Base-by-base conservation (phyloP, 768 basidiomycete species). In the Ramaria rubella region DNA sequence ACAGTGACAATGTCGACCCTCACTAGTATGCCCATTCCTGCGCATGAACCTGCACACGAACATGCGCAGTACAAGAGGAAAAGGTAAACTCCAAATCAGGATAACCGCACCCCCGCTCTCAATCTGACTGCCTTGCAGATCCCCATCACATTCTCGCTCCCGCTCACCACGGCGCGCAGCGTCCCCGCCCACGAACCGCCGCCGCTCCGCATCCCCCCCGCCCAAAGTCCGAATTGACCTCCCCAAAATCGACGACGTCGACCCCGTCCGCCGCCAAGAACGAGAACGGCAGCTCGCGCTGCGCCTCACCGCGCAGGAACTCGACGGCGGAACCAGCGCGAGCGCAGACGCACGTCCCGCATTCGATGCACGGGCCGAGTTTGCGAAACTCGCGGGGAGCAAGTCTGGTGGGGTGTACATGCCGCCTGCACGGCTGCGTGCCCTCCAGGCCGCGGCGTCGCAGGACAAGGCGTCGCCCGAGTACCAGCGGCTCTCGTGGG, bases 401-500 rank as follows among this genome's bases (percentile, higher is more conserved):
- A 83, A 87, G 27, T 89, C 89, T 19, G 96, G 95, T 12, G 96
- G 96, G 27, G 92, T 96, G 12, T 99, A 99, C 69, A 85, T 99
- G 69, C 96, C 96, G 1, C 96, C 96, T 14, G 94, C 93, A 34
- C 82, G 94, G 24, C 75, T 98, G 36, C 81, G 94, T 45, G 94
- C 93, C 0, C 78, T 99, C 70, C 93, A 94, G 64, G 86, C 81
- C 43, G 55, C 43, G 26, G 55, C 43, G 1, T 91, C 92, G 5
- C 72, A 78, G 60, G 91, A 96, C 76, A 94, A 94, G 74, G 75
- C 77, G 46, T 87, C 88, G 58, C 64, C 85, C 19, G 94, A 96
- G 72, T 98, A 89, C 71, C 96, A 99, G 71, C 81, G 96, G 9
- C 73, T 99, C 58, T 90, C 92, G 9, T 99, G 96, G 96, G 96